These are phyloP conservation scores for Aegilops speltoides DNA, from an alignment of 176 grass and related monocot species.

Conservation along the genomic window DNA sequence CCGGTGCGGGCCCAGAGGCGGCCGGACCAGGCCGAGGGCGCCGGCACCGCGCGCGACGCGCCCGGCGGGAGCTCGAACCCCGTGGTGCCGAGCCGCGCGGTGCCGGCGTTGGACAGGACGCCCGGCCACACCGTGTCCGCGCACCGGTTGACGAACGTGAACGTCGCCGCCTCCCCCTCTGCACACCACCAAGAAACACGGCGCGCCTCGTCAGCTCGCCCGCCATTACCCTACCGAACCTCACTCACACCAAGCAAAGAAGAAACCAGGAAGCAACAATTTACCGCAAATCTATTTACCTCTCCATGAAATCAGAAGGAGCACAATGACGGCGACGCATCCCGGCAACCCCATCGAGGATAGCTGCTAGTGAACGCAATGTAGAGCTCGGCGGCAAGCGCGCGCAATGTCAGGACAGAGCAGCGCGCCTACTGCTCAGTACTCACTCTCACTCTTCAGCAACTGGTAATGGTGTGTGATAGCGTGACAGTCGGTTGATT, in stretches of 20 bases:
- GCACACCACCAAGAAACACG: conserved; percentile 1
- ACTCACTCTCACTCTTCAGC: background rate
- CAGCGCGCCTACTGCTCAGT: background rate
- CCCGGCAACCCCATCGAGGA: conserved; percentile 35
- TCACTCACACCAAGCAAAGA: background rate
- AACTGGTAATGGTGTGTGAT: background rate
- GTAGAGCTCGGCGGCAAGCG: background rate
- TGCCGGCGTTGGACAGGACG: conserved; percentile 72
- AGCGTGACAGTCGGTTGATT: background rate
- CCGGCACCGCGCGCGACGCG: conserved; percentile 37
- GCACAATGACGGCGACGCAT: background rate
- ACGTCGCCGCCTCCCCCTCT: conserved; percentile 53
- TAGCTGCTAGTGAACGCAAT: background rate
- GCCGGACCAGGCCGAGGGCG: conserved; percentile 79
- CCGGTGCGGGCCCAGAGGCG: conserved; percentile 80
- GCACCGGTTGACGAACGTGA: conserved; percentile 85
- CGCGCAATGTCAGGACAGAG: conserved; percentile 32
- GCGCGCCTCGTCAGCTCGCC: background rate
- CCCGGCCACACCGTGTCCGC: conserved; percentile 70
- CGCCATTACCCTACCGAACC: conserved; percentile 10
- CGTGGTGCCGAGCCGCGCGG: conserved; percentile 52
- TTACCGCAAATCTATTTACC: background rate
- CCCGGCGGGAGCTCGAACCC: conserved; percentile 75
- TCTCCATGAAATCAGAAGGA: conserved; percentile 22
- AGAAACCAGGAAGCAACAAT: background rate